A percentile compares a stretch with the other conserved stretches of the same genome.
Evolutionary conservation across 768 basidiomycete species (phyloP).

Genomic region (Amanita polypyramis): DNA sequence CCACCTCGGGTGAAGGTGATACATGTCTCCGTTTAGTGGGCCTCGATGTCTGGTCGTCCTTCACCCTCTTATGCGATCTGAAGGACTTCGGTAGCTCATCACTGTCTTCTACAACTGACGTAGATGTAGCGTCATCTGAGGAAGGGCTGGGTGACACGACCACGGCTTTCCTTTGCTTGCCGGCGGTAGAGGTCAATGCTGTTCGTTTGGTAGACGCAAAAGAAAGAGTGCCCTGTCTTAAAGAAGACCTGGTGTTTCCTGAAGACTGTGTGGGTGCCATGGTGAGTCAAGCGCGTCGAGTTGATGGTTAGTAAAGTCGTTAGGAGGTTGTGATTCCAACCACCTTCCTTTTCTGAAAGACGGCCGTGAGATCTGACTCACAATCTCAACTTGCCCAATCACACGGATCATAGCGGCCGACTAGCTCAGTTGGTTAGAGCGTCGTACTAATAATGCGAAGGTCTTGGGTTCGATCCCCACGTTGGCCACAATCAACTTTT

Average conservation of each 20-base stretch:
- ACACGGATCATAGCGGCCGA: conserved; percentile 43
- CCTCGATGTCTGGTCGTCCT: not conserved
- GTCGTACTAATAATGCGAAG: conserved; percentile 83
- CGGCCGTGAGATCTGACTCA: not conserved
- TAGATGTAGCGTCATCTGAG: not conserved
- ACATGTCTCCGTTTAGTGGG: conserved; percentile 3
- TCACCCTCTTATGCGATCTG: not conserved
- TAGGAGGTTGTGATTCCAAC: not conserved
- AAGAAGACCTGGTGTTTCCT: not conserved
- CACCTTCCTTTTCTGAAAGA: not conserved
- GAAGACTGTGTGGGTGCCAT: conserved; percentile 3
- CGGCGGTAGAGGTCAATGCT: conserved; percentile 16
- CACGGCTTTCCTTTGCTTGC: conserved; percentile 14
- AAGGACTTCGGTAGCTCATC: not conserved
- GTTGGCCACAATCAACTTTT: conserved; percentile 39
- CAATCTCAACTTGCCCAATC: not conserved
- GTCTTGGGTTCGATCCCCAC: conserved; percentile 77
- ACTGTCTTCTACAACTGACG: not conserved
- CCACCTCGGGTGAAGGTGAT: conserved; percentile 2
- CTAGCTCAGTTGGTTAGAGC: conserved; percentile 94
- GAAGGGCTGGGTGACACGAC: conserved; percentile 6
- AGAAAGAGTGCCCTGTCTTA: conserved; percentile 35
- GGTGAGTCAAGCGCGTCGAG: not conserved
- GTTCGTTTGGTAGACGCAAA: conserved; percentile 40
- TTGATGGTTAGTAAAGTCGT: not conserved